Conservation (phyloP, 805 yeast genomes). For the Starmerella khaoyaiensis region DNA sequence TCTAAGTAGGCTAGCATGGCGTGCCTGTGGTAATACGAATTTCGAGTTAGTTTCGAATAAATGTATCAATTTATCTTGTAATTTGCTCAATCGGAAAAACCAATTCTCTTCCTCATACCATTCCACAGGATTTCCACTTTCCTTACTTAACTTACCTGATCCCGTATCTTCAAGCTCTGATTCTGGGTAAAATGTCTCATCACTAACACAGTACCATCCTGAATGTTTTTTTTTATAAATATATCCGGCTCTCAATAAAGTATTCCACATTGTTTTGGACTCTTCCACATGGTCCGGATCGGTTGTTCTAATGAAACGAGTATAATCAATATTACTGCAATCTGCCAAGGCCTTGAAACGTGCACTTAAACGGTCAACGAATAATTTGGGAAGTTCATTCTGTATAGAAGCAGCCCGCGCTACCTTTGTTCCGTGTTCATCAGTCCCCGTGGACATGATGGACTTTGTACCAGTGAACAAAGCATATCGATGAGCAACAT, state of each 20-base stretch:
- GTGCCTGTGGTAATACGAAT: constrained; percentile 55
- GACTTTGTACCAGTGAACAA: constrained; percentile 34
- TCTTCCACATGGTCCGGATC: constrained; percentile 61
- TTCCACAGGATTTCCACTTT: constrained; percentile 62
- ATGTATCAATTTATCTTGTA: constrained; percentile 42
- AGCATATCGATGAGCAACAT: constrained; percentile 66
- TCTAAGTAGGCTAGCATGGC: constrained; percentile 40
- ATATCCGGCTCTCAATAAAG: constrained; percentile 43
- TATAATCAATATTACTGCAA: constrained; percentile 44
- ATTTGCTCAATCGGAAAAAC: constrained; percentile 60
- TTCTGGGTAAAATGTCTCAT: constrained; percentile 87
- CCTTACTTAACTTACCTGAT: constrained; percentile 32
- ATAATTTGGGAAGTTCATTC: constrained; percentile 43
- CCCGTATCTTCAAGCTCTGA: constrained; percentile 41
- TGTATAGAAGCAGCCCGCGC: constrained; percentile 64
- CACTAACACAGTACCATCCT: constrained; percentile 93
- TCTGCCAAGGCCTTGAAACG: constrained; percentile 54
- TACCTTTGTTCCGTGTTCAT: constrained; percentile 91
- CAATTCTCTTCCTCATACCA: constrained; percentile 74
- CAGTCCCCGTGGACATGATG: constrained; percentile 79
- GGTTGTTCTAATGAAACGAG: constrained; percentile 82
- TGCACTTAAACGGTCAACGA: constrained; percentile 57
- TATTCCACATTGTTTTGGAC: constrained; percentile 58
- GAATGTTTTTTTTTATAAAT: constrained; percentile 73
- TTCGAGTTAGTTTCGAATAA: constrained; percentile 37